phyloP scores from a whole-genome alignment of 2,329 filamentous ascomycete genomes.

The Magnaporthiopsis poae region DNA sequence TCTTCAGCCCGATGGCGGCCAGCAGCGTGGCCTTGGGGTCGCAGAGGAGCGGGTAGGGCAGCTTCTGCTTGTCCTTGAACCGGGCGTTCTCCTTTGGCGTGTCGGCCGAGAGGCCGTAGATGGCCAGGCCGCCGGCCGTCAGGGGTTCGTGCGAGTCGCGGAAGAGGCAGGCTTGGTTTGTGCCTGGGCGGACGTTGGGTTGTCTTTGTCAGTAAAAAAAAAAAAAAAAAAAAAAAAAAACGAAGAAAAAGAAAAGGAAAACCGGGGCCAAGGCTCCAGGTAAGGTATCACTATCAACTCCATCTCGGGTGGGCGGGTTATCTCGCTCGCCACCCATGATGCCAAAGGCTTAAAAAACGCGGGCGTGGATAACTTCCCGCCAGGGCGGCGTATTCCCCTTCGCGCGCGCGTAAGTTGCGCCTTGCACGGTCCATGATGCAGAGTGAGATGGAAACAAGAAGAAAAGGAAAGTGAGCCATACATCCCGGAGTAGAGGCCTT shows the following conservation, averaged over 20 bases:
- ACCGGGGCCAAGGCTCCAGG: too few species aligned
- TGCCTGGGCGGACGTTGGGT: slow-evolving; percentile 47
- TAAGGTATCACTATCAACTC: too few species aligned
- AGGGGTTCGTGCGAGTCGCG: slow-evolving; percentile 72
- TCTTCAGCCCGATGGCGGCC: slow-evolving; percentile 78
- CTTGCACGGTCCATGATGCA: too few species aligned
- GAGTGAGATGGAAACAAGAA: not conserved
- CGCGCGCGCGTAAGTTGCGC: not conserved
- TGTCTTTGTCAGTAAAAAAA: not conserved
- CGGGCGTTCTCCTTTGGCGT: slow-evolving; percentile 83
- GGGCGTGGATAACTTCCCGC: not conserved
- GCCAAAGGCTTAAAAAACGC: not conserved
- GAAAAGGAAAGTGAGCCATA: slow-evolving; percentile 30
- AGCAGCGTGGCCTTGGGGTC: slow-evolving; percentile 69
- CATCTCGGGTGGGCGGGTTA: not conserved
- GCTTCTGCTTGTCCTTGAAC: slow-evolving; percentile 83
- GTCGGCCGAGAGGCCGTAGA: slow-evolving; percentile 85
- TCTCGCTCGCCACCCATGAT: not conserved
- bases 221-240: too few species aligned
- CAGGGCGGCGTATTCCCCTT: not conserved
- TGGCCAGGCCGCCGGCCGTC: slow-evolving; percentile 67
- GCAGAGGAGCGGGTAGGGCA: slow-evolving; percentile 81
- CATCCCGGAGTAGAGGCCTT: slow-evolving; percentile 90
- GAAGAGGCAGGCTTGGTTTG: slow-evolving; percentile 86
- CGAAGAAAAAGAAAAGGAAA: too few species aligned